These are phyloP conservation scores for Catharanthus roseus DNA, from an alignment of 257 asterid species.

Conservation along the genomic window DNA sequence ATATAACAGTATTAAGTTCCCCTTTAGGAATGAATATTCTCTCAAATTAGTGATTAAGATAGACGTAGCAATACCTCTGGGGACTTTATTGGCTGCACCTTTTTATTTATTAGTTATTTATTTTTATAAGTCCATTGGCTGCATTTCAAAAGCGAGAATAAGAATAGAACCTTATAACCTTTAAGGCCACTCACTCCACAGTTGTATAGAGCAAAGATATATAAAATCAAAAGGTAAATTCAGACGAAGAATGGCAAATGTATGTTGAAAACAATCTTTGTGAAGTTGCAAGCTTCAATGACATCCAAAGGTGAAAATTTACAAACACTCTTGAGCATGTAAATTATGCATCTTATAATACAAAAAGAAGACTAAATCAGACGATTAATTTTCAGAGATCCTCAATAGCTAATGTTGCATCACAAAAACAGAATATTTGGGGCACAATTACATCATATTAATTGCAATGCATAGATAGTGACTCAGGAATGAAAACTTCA, in stretches of 20 bases:
- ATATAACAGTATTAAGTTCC: not conserved
- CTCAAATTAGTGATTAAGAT: not conserved
- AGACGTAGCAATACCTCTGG: not conserved
- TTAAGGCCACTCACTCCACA: not conserved
- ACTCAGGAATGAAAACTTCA: too few relatives aligned
- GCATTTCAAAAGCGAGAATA: not conserved
- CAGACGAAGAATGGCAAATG: not conserved
- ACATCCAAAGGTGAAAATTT: too few relatives aligned
- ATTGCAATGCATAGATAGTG: too few relatives aligned
- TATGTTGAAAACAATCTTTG: not conserved
- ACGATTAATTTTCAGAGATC: too few relatives aligned
- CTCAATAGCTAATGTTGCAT: too few relatives aligned
- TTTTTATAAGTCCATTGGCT: too few relatives aligned
- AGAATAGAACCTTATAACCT: not conserved
- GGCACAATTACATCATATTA: too few relatives aligned
- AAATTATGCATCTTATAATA: too few relatives aligned
- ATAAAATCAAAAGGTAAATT: not conserved
- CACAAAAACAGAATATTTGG: too few relatives aligned
- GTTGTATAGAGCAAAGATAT: not conserved
- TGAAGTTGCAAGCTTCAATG: not conserved
- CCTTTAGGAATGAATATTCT: not conserved
- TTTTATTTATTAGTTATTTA: too few relatives aligned
- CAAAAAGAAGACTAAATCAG: too few relatives aligned
- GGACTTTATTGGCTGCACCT: not conserved
- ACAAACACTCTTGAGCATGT: too few relatives aligned